Evolutionary conservation across 1,139 yeast species (phyloP), one percentile per base, ranked within the genome.

Genomic region (Pneumocystis wakefieldiae): DNA sequence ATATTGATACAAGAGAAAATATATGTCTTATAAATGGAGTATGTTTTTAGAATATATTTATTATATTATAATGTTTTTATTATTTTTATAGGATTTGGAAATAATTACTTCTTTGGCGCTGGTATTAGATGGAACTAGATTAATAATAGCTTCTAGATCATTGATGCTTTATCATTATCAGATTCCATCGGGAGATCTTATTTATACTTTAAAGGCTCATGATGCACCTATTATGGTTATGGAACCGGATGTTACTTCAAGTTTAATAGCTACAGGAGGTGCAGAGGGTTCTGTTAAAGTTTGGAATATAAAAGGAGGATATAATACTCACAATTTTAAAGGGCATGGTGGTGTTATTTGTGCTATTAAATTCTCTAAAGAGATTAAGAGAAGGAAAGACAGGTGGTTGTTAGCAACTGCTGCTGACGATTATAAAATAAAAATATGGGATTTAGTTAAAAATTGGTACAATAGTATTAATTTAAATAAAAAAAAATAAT

Each of bases 291-390:
- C 84, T 57, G 87, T 91, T 28, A 85, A 89, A 62, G 95, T 94
- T 1, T 90, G 96, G 87, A 98, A 92, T 73, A 80, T 92, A 59
- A 91, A 83, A 68, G 91, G 91, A 42, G 94, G 95, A 0, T 89
- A 81, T 68, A 82, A 86, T 1, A 92, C 98, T 0, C 98, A 92
- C 74, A 85, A 89, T 19, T 80, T 92, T 67, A 86, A 88, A 72
- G 97, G 98, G 0, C 99, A 94, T 73, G 96, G 96, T 28, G 85
- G 95, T n/a, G 87, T 95, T 6, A 80, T 92, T 59, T 86, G 96
- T 65, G 83, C 95, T 2, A 75, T 92, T 64, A 76, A 78, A 41
- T 89, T 92, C 73, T 79, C 81, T 72, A 96, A 95, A 29, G 86
- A 84, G 64, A 76, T 83, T 62, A 71, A 71, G 3, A 85, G 87